Conservation (phyloP, 768 basidiomycete species). For the Boletus vermiculosoides region DNA sequence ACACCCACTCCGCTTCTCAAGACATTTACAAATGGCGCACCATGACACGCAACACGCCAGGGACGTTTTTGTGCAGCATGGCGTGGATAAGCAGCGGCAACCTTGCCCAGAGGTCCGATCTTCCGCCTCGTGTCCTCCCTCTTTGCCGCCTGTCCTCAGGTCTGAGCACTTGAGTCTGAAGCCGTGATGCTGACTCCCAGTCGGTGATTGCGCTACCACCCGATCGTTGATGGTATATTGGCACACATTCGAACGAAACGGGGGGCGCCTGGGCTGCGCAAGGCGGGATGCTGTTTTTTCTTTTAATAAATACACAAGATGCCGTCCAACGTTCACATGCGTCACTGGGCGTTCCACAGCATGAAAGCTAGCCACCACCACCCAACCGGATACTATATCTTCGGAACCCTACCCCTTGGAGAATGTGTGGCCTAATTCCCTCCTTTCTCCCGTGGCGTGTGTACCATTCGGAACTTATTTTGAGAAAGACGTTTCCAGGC, state of each 20-base stretch:
- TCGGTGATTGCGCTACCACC: constrained; percentile 24
- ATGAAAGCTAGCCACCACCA: background rate
- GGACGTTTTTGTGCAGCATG: background rate
- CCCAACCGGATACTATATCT: constrained; percentile 1
- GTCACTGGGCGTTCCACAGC: constrained; percentile 3
- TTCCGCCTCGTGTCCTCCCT: constrained; percentile 1
- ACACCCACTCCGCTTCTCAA: background rate
- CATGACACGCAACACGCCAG: background rate
- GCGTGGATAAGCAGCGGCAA: background rate
- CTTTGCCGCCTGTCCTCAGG: background rate
- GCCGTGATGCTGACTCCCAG: background rate
- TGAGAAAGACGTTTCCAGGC: background rate
- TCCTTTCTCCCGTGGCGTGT: constrained; percentile 8
- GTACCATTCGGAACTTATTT: constrained; percentile 2
- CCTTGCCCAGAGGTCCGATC: background rate
- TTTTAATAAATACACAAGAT: background rate
- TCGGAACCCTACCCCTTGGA: background rate
- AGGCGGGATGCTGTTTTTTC: constrained; percentile 3
- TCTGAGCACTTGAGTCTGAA: background rate
- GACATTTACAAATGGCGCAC: background rate
- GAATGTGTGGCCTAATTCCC: background rate
- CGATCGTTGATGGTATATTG: constrained; percentile 9
- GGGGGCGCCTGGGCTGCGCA: background rate
- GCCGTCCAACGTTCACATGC: constrained; percentile 2
- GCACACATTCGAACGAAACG: constrained; percentile 1